These are phyloP conservation scores for Panicum virgatum DNA, from an alignment of 202 grass and related monocot species.

Conservation along the genomic window DNA sequence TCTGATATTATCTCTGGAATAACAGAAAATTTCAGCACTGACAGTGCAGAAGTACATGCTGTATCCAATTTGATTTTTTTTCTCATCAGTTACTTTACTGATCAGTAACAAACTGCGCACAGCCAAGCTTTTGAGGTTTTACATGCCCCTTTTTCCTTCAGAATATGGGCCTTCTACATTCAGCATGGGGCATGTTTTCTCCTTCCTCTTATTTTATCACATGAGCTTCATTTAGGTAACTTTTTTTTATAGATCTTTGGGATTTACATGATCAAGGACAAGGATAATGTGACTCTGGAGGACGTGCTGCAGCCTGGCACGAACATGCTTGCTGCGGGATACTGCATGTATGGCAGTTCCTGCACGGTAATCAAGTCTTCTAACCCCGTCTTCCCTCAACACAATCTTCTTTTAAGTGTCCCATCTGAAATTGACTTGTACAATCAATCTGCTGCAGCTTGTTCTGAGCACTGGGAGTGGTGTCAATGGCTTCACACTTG, in stretches of 20 bases:
- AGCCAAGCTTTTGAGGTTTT: neutral
- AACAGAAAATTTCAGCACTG: neutral
- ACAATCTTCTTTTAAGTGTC: neutral
- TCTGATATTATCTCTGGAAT: neutral
- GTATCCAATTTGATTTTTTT: neutral
- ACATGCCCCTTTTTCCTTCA: neutral
- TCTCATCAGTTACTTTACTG: neutral
- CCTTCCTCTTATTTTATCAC: neutral
- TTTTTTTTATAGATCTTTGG: slow-evolving; percentile 74
- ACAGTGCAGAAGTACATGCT: neutral
- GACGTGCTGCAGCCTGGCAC: slow-evolving; percentile 90
- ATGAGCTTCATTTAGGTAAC: neutral
- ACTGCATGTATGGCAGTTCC: slow-evolving; percentile 99
- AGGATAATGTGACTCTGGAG: slow-evolving; percentile 56
- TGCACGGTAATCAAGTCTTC: slow-evolving; percentile 66
- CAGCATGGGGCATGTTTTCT: neutral
- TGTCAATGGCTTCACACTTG: slow-evolving; percentile 93
- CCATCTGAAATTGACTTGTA: slow-evolving; percentile 17
- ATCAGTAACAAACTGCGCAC: neutral
- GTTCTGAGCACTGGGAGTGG: slow-evolving; percentile 84
- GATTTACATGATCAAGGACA: slow-evolving; percentile 81
- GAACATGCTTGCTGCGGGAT: slow-evolving; percentile 89
- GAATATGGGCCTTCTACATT: neutral
- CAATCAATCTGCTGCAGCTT: slow-evolving; percentile 47
- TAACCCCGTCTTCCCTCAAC: neutral